phyloP scores from a whole-genome alignment of 2,329 filamentous ascomycete species.

The Endoconidiophora laricicola region DNA sequence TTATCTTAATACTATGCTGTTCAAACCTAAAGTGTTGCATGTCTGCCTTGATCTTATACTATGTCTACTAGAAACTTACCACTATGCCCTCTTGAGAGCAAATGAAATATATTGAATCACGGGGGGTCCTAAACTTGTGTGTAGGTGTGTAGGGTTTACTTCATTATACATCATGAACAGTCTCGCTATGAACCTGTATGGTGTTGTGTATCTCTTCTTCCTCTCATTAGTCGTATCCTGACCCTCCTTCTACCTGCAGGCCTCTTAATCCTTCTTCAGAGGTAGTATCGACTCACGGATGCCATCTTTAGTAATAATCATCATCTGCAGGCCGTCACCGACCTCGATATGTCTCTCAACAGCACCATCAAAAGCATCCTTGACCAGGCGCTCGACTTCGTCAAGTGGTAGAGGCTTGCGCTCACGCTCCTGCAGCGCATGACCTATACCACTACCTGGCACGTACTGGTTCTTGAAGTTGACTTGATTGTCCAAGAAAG shows the following conservation, averaged over 20 bases:
- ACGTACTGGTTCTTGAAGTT: slow-evolving; percentile 99
- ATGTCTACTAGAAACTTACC: too few species aligned
- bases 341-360: slow-evolving; percentile 99
- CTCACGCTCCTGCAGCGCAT: slow-evolving; percentile 58
- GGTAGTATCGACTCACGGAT: slow-evolving; percentile 72
- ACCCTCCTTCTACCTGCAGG: background rate
- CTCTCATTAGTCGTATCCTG: background rate
- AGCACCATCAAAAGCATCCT: slow-evolving; percentile 94
- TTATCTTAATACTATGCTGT: too few species aligned
- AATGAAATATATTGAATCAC: background rate
- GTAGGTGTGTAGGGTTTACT: slow-evolving; percentile 1
- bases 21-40: too few species aligned
- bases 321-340: slow-evolving; percentile 86
- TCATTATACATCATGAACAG: slow-evolving; percentile 11
- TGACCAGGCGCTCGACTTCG: slow-evolving; percentile 73
- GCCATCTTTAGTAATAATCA: slow-evolving; percentile 76
- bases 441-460: slow-evolving; percentile 68
- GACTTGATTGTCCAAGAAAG: slow-evolving; percentile 97
- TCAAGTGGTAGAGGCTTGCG: slow-evolving; percentile 51
- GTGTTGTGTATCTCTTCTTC: background rate
- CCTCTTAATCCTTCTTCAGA: slow-evolving; percentile 70
- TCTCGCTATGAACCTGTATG: background rate
- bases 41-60: too few species aligned
- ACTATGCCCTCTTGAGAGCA: too few species aligned
- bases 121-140: background rate